Conservation (phyloP, 345 rosid genomes). For the Eutrema heterophyllum region DNA sequence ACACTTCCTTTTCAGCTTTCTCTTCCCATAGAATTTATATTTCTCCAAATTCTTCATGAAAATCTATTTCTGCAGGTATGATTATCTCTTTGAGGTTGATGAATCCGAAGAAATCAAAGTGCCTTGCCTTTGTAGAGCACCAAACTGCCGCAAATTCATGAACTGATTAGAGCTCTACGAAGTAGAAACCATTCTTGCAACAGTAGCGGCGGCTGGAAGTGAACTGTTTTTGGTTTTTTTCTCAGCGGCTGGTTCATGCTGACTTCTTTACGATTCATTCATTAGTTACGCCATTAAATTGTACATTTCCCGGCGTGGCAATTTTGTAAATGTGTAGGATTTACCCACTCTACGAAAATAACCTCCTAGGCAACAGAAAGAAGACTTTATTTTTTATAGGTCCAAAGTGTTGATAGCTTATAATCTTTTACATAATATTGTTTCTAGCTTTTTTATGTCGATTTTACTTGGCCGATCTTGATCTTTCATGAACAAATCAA, state of each 20-base stretch:
- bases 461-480: neutral
- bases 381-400: neutral
- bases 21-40: neutral
- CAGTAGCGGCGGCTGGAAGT: neutral
- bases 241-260: constrained; percentile 6
- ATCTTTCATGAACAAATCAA: neutral
- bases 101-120: constrained; percentile 74
- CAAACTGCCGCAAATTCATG: constrained; percentile 79
- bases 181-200: constrained; percentile 11
- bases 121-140: constrained; percentile 79
- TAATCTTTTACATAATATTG: neutral
- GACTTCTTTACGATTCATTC: constrained; percentile 15
- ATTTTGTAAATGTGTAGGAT: constrained; percentile 27
- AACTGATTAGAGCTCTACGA: constrained; percentile 23
- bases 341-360: neutral
- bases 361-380: constrained; percentile 6
- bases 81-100: constrained; percentile 83
- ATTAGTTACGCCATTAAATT: constrained; percentile 4
- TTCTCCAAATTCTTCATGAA: neutral
- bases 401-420: neutral
- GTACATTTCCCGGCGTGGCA: constrained; percentile 15
- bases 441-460: neutral
- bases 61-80: constrained; percentile 50
- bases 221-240: too few relatives aligned
- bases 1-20: neutral